Base-by-base conservation (phyloP, 176 grass and related monocot species). In the Ananas comosus region DNA sequence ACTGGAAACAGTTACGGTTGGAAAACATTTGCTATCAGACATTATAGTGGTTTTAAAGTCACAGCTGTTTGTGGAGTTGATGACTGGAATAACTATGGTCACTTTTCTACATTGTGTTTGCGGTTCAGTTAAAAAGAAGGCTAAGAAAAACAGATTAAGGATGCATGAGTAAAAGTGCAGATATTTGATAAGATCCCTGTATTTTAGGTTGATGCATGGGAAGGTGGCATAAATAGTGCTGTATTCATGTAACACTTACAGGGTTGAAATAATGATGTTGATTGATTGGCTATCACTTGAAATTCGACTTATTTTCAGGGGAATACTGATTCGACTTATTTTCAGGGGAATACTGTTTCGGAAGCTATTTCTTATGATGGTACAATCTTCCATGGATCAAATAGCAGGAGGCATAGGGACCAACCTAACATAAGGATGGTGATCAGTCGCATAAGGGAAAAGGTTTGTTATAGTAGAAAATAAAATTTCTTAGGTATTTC, bases 401-500 rank as follows among this genome's bases (percentile, higher is more conserved):
- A 66, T 48, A 71, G 66, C 27, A 64, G 74, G 54, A 48, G n/a
- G 23, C 16, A 28, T 48, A 61, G 68, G 29, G 76, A 74, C 13
- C 70, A 64, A 16, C 74, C 76, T 66, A 87, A 87, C 65, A 87
- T 96, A 29, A 85, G 72, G 73, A 78, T 27, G 71, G 61, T 76
- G 14, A 65, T 90, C 12, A 83, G 84, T 78, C 73, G 65, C 81
- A 80, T 92, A 51, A 83, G 86, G 71, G 89, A 92, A 71, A 87
- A 97, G 89, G 93, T 96, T 80, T 85, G 76, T 73, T 42, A 74
- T 79, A 8, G 63, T 29, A 63, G 19, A 25, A 23, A 51, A 42
- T 42, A 42, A 42, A 0, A 5, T 42, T 51, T 66, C 72, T 10
- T 24, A 14, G 51, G 70, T 21, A 53, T 42, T 63, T 63, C 13